Evolutionary conservation across 2,329 filamentous ascomycete genomes (phyloP), one percentile per base, ranked within the genome.

Genomic region (Tolypocladium guangdongense): DNA sequence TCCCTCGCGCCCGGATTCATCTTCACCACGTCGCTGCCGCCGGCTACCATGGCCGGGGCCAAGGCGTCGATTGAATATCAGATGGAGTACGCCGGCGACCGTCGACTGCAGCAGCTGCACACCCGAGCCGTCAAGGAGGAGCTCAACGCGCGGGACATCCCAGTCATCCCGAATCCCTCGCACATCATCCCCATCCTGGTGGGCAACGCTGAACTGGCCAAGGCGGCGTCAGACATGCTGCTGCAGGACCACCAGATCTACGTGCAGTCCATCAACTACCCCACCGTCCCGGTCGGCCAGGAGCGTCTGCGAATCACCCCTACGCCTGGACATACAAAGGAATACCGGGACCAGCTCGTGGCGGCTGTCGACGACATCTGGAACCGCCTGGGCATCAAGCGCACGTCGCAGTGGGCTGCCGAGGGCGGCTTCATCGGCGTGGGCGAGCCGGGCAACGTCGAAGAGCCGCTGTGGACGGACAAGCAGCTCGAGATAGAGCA

Each of bases 241-340:
- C 81, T 99, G 16, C 84, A 87, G 60, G 87, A 95, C 60, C 88
- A 96, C 75, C 82, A 84, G 57, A 96, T 99, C 67, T 99, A 99
- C 68, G 93, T 99, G 30, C 93, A 99, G 74, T 90, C 90, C 53
- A 97, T 99, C 80, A 99, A 99, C 75, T 97, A 97, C 73, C 93
- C 93, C 2, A 99, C 93, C 51, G 93, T 99, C 3, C 93, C 93
- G 2, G 90, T 95, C 7, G 93, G 93, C n/a, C 91, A 99, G 75
- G 93, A 99, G 72, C 86, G 93, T 55, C 85, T 99, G 54, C 87
- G 93, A 60, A 90, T 99, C 69, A 99, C 93, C 2, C 93, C 93
- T 0, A 99, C 93, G 1, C 93, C 93, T 0, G 93, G 93, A 45
- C 93, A 99, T 69, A 83, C 82, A 53, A 87, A 87, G 71, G 82